These are phyloP conservation scores for Actinidia chinensis DNA, from an alignment of 179 eudicot genomes.

Conservation along the genomic window DNA sequence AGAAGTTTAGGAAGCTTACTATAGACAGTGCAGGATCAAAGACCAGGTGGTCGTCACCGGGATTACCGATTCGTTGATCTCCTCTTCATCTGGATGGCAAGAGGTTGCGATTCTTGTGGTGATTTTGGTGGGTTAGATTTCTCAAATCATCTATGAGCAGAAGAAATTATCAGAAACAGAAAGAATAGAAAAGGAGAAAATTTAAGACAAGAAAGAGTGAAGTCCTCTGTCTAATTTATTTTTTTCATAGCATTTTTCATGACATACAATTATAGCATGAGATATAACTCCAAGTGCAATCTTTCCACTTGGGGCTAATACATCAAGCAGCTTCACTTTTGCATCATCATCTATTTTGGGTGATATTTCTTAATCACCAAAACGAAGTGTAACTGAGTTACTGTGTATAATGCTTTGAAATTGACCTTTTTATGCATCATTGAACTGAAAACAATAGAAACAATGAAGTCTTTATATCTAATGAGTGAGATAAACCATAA, in stretches of 20 bases:
- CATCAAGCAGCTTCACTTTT: conserved; percentile 50
- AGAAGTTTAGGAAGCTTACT: conserved; percentile 47
- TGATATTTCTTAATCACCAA: conserved; percentile 41
- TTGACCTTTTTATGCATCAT: neutral
- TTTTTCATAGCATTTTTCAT: neutral
- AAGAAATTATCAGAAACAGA: conserved; percentile 43
- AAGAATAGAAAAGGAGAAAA: conserved; percentile 27
- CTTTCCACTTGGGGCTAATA: conserved; percentile 57
- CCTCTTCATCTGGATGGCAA: conserved; percentile 55
- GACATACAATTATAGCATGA: conserved; percentile 43
- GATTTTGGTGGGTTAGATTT: conserved; percentile 59
- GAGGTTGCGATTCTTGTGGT: conserved; percentile 54
- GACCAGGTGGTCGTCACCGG: conserved; percentile 54
- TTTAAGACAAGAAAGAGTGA: conserved; percentile 41
- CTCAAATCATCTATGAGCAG: conserved; percentile 72
- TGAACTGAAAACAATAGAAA: neutral
- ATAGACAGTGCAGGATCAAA: conserved; percentile 51
- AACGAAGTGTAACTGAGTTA: conserved; percentile 20
- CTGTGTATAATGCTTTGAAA: conserved; percentile 26
- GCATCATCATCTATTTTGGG: conserved; percentile 45
- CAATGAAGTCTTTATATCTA: neutral
- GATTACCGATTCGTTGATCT: conserved; percentile 54
- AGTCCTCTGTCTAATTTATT: neutral
- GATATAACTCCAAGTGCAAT: conserved; percentile 48
- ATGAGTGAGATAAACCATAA: neutral